Evolutionary conservation across 2,329 filamentous ascomycete species (phyloP), one percentile per base, ranked within the genome.

Genomic region (Dryadomyces quercus-mongolicae): DNA sequence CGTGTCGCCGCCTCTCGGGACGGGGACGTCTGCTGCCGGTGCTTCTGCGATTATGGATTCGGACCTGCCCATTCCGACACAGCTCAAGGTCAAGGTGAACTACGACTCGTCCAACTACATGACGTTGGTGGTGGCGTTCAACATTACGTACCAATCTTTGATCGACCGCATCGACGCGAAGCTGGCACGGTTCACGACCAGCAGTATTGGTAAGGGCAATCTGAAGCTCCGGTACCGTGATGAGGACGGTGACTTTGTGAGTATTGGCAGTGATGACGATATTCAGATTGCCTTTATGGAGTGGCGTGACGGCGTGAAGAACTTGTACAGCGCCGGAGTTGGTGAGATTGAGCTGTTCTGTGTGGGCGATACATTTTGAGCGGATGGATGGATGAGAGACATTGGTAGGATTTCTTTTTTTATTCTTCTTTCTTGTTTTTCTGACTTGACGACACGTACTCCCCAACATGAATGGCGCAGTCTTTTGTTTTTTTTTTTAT

Each of bases 111-210:
- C 86, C 49, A 93, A 91, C 65, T 94, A 94, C 61, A 86, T 96
- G 56, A 96, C 92, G 1, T 77, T 98, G n/a, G 92, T 98, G 12
- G 94, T 95, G 45, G 87, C 89, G 36, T 94, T 89, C 69, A 95
- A 94, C 66, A 97, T 97, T 63, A 86, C 88, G 44, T 97, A 94
- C 69, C 88, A 93, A 60, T 93, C 88, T 22, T 76, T 98, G 54
- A 90, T 93, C 59, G 93, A 97, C 66, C 86, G 93, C 12, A 96
- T 98, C 62, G 93, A 98, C 65, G 89, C 90, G 31, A 98, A 98
- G 68, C 80, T 98, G 55, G 86, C 86, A 56, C 83, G 88, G 54
- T 91, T 91, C 62, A 95, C 89, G 20, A 85, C 79, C 61, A 86
- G 88, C 65, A 91, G 86, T 53, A 91, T 96, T 63, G 84, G 84